A percentile compares a stretch with the other conserved stretches of the same genome.
These are phyloP conservation scores for Entonaema liquescens DNA, from an alignment of 495 filamentous ascomycete species.

Conservation along the genomic window DNA sequence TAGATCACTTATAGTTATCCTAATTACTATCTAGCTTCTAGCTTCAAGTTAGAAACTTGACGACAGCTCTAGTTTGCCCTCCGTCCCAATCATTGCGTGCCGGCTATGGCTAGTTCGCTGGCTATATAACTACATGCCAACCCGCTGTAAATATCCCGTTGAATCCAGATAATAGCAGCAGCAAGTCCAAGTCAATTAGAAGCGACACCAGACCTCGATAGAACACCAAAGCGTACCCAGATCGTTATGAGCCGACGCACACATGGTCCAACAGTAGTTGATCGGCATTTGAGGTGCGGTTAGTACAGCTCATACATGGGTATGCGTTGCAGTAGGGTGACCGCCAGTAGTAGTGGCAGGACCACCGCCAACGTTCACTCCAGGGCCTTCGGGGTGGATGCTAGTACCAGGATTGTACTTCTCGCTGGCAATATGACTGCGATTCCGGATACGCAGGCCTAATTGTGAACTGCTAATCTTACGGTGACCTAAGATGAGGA, in stretches of 20 bases:
- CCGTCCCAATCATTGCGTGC: neutral
- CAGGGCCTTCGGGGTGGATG: conserved; percentile 33
- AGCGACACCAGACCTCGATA: neutral
- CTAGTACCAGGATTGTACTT: conserved; percentile 22
- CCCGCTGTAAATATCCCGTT: neutral
- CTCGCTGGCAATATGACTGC: conserved; percentile 30
- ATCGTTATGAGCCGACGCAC: no score
- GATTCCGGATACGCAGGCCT: conserved; percentile 51
- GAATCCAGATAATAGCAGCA: neutral
- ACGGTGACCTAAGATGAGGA: conserved; percentile 62
- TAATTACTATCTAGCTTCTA: neutral
- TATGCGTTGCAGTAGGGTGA: neutral
- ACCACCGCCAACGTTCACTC: conserved; percentile 27
- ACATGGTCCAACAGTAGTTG: neutral
- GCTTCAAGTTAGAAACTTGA: neutral
- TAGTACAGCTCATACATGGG: conserved; percentile 2
- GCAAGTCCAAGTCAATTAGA: neutral
- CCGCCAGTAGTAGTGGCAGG: neutral
- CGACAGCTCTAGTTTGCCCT: neutral
- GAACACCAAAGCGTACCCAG: neutral
- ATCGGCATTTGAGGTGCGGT: neutral
- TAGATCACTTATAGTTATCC: neutral
- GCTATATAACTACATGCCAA: neutral
- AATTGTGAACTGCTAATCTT: conserved; percentile 61
- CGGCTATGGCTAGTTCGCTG: neutral